A percentile compares a stretch with the other conserved stretches of the same genome.
Evolutionary conservation across 1,139 yeast genomes (phyloP).

Genomic region (Saccharomyces pastorianus): DNA sequence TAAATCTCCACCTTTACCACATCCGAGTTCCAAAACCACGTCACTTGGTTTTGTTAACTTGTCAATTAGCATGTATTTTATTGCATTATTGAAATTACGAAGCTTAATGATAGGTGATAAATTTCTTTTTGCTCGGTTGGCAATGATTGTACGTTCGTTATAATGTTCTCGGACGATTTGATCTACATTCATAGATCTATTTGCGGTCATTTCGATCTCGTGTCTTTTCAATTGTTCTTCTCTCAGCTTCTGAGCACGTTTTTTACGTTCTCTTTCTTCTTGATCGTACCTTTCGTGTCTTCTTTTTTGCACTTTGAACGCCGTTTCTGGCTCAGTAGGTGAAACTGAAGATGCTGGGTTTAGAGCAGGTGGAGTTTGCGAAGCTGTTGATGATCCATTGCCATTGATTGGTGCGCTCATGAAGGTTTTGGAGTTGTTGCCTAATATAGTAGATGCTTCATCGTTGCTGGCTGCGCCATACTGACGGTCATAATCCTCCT

Average conservation of each 20-base stretch:
- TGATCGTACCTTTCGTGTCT: slow-evolving; percentile 27
- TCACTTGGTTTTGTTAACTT: slow-evolving; percentile 49
- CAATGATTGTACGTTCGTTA: slow-evolving; percentile 70
- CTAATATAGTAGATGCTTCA: slow-evolving; percentile 7
- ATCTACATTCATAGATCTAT: slow-evolving; percentile 32
- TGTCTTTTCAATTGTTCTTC: slow-evolving; percentile 31
- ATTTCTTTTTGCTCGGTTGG: slow-evolving; percentile 57
- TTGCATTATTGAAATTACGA: slow-evolving; percentile 83
- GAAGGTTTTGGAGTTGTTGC: slow-evolving; percentile 2
- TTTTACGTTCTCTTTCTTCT: slow-evolving; percentile 24
- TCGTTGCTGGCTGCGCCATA: slow-evolving; percentile 13
- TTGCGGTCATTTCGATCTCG: slow-evolving; percentile 30
- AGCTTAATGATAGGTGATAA: slow-evolving; percentile 79
- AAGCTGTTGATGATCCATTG: slow-evolving; percentile 3
- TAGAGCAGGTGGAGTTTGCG: slow-evolving; percentile 3
- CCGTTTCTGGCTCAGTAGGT: slow-evolving; percentile 2
- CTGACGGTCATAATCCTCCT: slow-evolving; percentile 31
- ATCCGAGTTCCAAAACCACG: slow-evolving; percentile 77
- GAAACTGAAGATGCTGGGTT: slow-evolving; percentile 1
- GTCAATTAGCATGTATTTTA: slow-evolving; percentile 78
- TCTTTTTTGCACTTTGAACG: slow-evolving; percentile 19
- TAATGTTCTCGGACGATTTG: slow-evolving; percentile 73
- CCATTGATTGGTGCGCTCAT: neutral
- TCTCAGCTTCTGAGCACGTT: slow-evolving; percentile 25
- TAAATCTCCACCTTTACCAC: slow-evolving; percentile 99